phyloP scores from a whole-genome alignment of 2,329 filamentous ascomycete genomes.

The Sporothrix curviconia region DNA sequence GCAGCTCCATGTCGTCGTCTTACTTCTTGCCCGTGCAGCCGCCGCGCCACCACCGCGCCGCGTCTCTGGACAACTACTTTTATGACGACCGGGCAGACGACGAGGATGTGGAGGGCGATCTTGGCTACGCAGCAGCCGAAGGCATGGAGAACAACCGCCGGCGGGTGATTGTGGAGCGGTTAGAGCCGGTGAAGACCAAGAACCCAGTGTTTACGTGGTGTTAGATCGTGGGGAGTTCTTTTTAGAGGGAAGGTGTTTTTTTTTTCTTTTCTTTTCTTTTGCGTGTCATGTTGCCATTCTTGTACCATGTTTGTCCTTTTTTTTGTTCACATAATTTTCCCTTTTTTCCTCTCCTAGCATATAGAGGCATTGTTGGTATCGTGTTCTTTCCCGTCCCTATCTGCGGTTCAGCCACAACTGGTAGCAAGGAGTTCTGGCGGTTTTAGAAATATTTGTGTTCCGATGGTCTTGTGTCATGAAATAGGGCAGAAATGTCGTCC shows the following conservation, averaged over 20 bases:
- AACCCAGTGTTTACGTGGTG: conserved; percentile 98
- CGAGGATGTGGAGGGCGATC: conserved; percentile 80
- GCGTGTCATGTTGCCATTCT: too few species aligned
- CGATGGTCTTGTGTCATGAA: too few species aligned
- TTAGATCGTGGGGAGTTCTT: conserved; percentile 37
- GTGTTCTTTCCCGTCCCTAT: too few species aligned
- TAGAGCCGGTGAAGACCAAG: conserved; percentile 91
- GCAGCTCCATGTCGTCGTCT: conserved; percentile 2
- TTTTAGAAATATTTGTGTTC: too few species aligned
- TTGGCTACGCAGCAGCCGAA: conserved; percentile 89
- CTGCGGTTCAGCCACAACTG: too few species aligned
- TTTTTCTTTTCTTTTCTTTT: neutral
- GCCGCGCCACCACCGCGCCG: conserved; percentile 15
- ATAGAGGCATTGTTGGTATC: too few species aligned
- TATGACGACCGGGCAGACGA: conserved; percentile 65
- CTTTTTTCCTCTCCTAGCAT: too few species aligned
- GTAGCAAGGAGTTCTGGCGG: too few species aligned
- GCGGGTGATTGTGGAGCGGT: conserved; percentile 91
- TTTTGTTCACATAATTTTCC: neutral
- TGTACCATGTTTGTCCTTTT: neutral
- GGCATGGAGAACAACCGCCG: conserved; percentile 86
- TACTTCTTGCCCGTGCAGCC: neutral
- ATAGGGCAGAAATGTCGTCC: too few species aligned
- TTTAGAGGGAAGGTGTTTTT: neutral
- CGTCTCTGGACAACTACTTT: conserved; percentile 18